Conservation (phyloP, 2,329 filamentous ascomycete species). For the Botryotinia globosa region DNA sequence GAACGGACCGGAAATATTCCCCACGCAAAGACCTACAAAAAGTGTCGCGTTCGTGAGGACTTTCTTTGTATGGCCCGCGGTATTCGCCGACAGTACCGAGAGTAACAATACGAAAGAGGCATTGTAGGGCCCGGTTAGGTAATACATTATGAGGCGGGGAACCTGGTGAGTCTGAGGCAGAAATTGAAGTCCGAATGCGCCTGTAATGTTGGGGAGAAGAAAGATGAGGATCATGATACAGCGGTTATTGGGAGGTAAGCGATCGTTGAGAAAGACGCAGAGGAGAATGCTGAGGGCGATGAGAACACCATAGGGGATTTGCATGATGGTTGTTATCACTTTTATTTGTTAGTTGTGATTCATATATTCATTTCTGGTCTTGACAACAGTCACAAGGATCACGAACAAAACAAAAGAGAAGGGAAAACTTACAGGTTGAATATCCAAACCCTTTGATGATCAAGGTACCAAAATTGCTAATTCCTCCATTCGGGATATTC, state of each 20-base stretch:
- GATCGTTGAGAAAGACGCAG: slow-evolving; percentile 43
- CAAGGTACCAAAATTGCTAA: slow-evolving; percentile 55
- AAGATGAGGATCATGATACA: slow-evolving; percentile 49
- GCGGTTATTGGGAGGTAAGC: slow-evolving; percentile 42
- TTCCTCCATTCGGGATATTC: slow-evolving; percentile 55
- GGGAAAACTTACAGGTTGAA: slow-evolving; percentile 36
- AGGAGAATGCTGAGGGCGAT: slow-evolving; percentile 54
- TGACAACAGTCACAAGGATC: not conserved
- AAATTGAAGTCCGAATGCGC: slow-evolving; percentile 49
- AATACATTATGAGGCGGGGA: slow-evolving; percentile 49
- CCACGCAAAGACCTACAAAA: slow-evolving; percentile 48
- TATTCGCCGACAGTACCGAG: slow-evolving; percentile 55
- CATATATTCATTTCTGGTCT: not conserved
- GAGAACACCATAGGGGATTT: slow-evolving; percentile 53
- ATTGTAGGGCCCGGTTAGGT: slow-evolving; percentile 39
- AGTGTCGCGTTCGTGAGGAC: slow-evolving; percentile 45
- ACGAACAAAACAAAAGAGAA: not conserved
- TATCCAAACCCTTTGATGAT: slow-evolving; percentile 54
- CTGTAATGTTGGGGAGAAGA: slow-evolving; percentile 51
- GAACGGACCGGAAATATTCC: slow-evolving; percentile 47
- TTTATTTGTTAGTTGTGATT: not conserved
- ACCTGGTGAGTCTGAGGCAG: slow-evolving; percentile 44
- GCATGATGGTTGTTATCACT: slow-evolving; percentile 52
- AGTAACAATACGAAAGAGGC: slow-evolving; percentile 37
- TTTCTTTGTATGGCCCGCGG: slow-evolving; percentile 51